Evolutionary conservation across 1,284 basidiomycete species (phyloP), one percentile per base, ranked within the genome.

Genomic region (Cryptococcus sp.): DNA sequence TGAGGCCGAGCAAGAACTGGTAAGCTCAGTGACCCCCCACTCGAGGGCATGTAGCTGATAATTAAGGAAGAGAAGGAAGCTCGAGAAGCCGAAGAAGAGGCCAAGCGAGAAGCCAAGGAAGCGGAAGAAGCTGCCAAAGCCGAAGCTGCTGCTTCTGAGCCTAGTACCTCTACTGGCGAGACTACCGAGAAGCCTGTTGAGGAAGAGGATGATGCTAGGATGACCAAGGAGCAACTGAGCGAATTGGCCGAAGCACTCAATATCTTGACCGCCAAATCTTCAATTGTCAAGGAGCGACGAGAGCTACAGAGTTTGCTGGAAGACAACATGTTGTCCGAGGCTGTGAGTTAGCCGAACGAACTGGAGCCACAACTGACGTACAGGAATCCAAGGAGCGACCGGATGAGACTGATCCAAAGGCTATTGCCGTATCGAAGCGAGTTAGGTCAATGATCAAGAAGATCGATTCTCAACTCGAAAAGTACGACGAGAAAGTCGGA

Each of bases 361-460:
- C 11, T 36, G 10, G 10, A n/a, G 34, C 10, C n/a, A 36, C 34
- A 36, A 19, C 39, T 53, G 42, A 37, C 37, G 10, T 39, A 2
- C 53, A 72, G 70, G 73, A 75, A 66, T 74, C 73, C 45, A 75
- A 76, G 54, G 62, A 70, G 46, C 62, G 70, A 47, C 70, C 70
- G 34, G 70, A 74, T 24, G 73, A 73, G 52, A 56, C 65, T 24
- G 73, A 76, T 55, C 60, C 63, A 23, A 63, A 72, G 36, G 57
- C 68, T 18, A 66, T 73, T 37, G 74, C 86, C 25, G 79, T 98
- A 59, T 90, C 89, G 60, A 97, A 98, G 78, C 87, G 90, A 45
- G 93, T 99, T 73, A 87, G 91, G 53, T 82, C 82, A 36, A 97
- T 99, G 91, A 83, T 99, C 53, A 90, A 86, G 64, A 94, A 94